These are phyloP conservation scores for Verticillium zaregamsianum DNA, from an alignment of 2,329 filamentous ascomycete genomes.

Conservation along the genomic window DNA sequence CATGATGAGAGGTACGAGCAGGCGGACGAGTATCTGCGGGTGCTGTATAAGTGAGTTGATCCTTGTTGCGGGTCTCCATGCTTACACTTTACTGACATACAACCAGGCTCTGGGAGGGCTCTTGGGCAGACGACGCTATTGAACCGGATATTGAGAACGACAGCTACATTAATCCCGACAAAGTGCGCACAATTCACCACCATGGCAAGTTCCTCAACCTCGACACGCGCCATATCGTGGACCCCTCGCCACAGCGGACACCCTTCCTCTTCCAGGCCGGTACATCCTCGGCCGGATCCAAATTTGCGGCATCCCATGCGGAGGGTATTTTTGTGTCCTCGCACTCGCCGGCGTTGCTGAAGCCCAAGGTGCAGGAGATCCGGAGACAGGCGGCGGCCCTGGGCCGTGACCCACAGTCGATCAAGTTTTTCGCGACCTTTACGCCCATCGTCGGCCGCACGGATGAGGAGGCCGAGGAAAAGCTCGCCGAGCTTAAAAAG, in stretches of 20 bases:
- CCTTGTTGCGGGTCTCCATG: no score
- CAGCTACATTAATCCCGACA: constrained; percentile 53
- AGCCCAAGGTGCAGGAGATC: constrained; percentile 48
- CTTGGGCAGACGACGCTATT: constrained; percentile 55
- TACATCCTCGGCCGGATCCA: constrained; percentile 51
- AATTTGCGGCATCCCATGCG: constrained; percentile 53
- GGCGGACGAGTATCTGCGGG: constrained; percentile 57
- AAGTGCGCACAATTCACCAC: constrained; percentile 58
- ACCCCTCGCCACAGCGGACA: constrained; percentile 53
- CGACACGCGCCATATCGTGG: constrained; percentile 39
- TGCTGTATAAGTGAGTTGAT: constrained; percentile 53
- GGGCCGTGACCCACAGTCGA: constrained; percentile 50
- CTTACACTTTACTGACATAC: neutral
- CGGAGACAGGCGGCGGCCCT: constrained; percentile 42
- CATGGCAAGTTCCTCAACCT: constrained; percentile 14
- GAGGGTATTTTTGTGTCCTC: constrained; percentile 58
- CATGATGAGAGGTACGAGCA: constrained; percentile 59
- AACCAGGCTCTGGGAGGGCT: constrained; percentile 46
- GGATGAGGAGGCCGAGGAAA: constrained; percentile 48
- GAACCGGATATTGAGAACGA: constrained; percentile 48
- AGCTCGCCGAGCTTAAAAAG: constrained; percentile 45
- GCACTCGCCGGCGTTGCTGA: constrained; percentile 44
- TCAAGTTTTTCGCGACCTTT: constrained; percentile 52
- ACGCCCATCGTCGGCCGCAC: constrained; percentile 45
- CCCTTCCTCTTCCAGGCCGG: constrained; percentile 57